Evolutionary conservation across 2,329 filamentous ascomycete genomes (phyloP), one percentile per base, ranked within the genome.

Genomic region (Fusarium torreyae): DNA sequence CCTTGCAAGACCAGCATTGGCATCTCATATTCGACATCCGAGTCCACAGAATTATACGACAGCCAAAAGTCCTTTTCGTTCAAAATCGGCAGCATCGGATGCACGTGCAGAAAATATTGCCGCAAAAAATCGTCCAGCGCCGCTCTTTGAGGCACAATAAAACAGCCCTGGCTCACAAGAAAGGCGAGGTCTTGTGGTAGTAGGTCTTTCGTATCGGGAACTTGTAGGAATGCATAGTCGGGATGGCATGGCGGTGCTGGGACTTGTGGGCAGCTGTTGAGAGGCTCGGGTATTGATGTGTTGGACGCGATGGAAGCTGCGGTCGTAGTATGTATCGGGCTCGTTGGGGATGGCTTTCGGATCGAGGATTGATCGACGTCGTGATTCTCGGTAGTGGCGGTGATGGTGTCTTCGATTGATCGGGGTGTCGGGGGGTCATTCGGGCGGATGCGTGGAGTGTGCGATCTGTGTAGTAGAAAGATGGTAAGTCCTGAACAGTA

Each of bases 71-170:
- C 72, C 44, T 67, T 73, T 13, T 74, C 72, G 8, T 74, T 72
- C 5, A 77, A 10, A 0, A 77, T 48, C 1, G 75, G 75, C 14
- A 77, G 70, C 53, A 77, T 71, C 3, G 75, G 75, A 40, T 77
- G 75, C 0, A 77, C 72, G n/a, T 77, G 73, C 1, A 69, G 40
- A 15, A 77, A 77, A 53, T 77, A 77, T 20, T 75, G 69, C 7
- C 67, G 34, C n/a, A 77, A 38, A n/a, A 77, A 75, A 36, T 76
- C 73, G 34, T 76, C 71, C 10, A 76, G 65, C 9, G 68, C 68
- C 1, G 49, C 57, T 17, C 73, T 49, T 22, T 72, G 68, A 0
- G 74, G 74, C 0, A 76, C 72, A 0, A 74, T 46, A 24, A 76
- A 76, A 31, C 74, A 76, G 1, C 74, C 73, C 18, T 76, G 73